Conservation (phyloP, 345 rosid genomes). For the Boechera divaricarpa region DNA sequence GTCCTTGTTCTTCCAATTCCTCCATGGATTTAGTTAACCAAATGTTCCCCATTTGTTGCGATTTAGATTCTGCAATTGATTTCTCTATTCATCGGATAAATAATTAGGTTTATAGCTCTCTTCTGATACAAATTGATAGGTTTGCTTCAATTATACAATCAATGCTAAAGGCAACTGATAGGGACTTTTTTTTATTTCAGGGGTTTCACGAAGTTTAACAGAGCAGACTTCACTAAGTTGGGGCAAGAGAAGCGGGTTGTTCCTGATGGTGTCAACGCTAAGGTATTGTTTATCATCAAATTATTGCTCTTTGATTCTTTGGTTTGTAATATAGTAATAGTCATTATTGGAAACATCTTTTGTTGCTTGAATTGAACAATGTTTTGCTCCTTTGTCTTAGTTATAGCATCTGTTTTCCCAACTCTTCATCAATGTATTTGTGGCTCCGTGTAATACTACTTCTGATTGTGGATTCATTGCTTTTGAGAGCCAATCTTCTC, state of each 20-base stretch:
- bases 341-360: not conserved
- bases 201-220: constrained; percentile 74
- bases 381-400: not conserved
- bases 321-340: not conserved
- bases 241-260: constrained; percentile 65
- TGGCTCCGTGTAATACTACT: not conserved
- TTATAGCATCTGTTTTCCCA: constrained; percentile 2
- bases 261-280: constrained; percentile 78
- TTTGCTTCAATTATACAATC: no score
- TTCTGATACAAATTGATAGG: not conserved
- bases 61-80: not conserved
- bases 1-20: not conserved
- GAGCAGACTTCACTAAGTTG: constrained; percentile 59
- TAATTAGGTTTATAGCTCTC: not conserved
- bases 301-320: not conserved
- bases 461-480: not conserved
- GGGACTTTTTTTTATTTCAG: constrained; percentile 47
- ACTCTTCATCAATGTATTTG: not conserved
- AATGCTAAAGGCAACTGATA: constrained; percentile 48
- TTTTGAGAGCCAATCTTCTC: constrained; percentile 2
- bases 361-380: not conserved
- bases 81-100: not conserved
- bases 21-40: not conserved
- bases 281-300: constrained; percentile 46
- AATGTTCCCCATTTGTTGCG: not conserved